Evolutionary conservation across 23 red algal genomes (phyloP), one percentile per base, ranked within the genome.

Genomic region (Cyanidiococcus yangmingshanensis): DNA sequence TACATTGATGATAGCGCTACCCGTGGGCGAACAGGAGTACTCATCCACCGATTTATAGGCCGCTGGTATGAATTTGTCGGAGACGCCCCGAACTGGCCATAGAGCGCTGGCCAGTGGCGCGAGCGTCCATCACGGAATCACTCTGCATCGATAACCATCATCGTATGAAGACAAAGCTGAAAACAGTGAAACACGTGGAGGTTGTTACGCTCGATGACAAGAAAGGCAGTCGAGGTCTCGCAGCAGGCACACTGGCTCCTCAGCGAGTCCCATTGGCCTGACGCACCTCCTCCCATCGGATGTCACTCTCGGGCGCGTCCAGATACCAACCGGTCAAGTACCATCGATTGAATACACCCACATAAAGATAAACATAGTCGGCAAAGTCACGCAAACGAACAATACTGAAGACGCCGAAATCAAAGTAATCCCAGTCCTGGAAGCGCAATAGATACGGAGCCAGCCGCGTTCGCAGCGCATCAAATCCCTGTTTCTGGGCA

Each of bases 331-430:
- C 90, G 37, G 87, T 68, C 37, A 95, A 74, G 37, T 67, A 79
- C 90, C 90, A 95, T 36, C 90, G 77, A 26, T 79, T 80, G 39
- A 95, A 74, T n/a, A 82, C 79, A 1, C 90, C 90, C 1, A 85
- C 36, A 51, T 95, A 95, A 24, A 95, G 75, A 76, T 95, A 95
- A 17, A 89, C 82, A 76, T 89, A 95, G 71, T 89, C 82, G 37
- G 76, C 86, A 67, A 77, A 80, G 75, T 95, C 90, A 30, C 67
- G 50, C 37, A 89, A 37, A 2, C 75, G 51, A 21, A 89, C 80
- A 1, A 95, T 40, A n/a, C 74, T 82, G 76, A 80, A 95, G 40
- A 95, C 12, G 17, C 86, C 90, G 36, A 50, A 89, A 82, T 95
- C 87, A 18, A 79, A 50, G 2, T 85, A 77, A 0, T 75, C 83